A percentile compares a stretch with the other conserved stretches of the same genome.
phyloP scores from a whole-genome alignment of 306 rosid genomes.

The Cucurbita pepo region DNA sequence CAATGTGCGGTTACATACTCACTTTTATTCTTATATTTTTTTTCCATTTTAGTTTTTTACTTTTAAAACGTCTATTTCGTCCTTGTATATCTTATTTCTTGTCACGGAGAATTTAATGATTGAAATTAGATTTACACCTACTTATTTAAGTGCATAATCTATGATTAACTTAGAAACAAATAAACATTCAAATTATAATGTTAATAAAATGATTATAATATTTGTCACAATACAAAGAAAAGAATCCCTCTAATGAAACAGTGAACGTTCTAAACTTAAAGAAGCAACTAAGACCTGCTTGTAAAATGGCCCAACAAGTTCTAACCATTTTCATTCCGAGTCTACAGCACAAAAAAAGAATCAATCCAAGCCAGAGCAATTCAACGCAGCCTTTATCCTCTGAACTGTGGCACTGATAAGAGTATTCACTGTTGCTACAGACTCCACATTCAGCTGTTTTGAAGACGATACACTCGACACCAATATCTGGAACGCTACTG shows the following conservation, averaged over 20 bases:
- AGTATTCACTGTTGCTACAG: constrained; percentile 22
- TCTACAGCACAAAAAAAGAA: neutral
- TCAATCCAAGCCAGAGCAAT: constrained; percentile 18
- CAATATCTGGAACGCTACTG: constrained; percentile 35
- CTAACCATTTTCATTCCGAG: neutral
- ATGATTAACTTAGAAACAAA: neutral
- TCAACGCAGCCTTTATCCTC: constrained; percentile 30
- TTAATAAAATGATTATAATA: neutral
- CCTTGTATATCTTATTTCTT: no score
- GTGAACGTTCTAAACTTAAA: neutral
- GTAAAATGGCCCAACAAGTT: neutral
- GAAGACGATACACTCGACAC: neutral
- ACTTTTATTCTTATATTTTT: no score
- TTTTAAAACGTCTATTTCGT: no score
- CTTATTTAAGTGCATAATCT: neutral
- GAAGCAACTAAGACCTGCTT: neutral
- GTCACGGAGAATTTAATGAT: no score
- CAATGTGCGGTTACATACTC: no score
- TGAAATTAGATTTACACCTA: no score
- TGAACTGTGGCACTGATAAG: constrained; percentile 24
- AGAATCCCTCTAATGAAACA: neutral
- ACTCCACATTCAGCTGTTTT: constrained; percentile 13
- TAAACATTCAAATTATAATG: neutral
- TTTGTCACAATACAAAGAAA: neutral
- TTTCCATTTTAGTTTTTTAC: no score